Conservation (phyloP, 805 yeast genomes). For the Pichia californica region DNA sequence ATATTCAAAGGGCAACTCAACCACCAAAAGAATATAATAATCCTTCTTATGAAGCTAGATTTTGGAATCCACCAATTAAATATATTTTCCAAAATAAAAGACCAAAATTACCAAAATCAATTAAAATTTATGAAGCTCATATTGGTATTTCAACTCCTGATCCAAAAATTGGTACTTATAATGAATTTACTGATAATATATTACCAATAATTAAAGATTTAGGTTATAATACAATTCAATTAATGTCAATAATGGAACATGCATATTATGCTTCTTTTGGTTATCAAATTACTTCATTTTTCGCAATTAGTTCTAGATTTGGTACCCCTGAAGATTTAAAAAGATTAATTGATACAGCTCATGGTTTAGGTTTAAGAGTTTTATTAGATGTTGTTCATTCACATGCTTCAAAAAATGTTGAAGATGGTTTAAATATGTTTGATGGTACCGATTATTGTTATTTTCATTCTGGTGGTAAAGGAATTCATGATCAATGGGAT, state of each 20-base stretch:
- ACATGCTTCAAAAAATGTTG: constrained; percentile 91
- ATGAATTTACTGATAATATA: constrained; percentile 72
- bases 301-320: constrained; percentile 81
- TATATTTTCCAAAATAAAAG: constrained; percentile 60
- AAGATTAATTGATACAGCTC: constrained; percentile 88
- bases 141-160: constrained; percentile 92
- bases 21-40: constrained; percentile 46
- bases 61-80: constrained; percentile 71
- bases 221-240: constrained; percentile 89
- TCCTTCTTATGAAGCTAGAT: constrained; percentile 72
- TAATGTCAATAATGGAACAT: constrained; percentile 98
- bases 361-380: constrained; percentile 78
- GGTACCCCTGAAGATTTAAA: constrained; percentile 95
- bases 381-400: constrained; percentile 91
- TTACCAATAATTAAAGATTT: constrained; percentile 79
- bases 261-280: constrained; percentile 98
- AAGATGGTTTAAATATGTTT: constrained; percentile 86
- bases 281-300: constrained; percentile 91
- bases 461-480: constrained; percentile 83
- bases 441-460: constrained; percentile 95
- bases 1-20: constrained; percentile 79
- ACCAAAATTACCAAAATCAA: constrained; percentile 49
- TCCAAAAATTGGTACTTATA: constrained; percentile 76
- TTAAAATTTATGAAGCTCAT: constrained; percentile 91
- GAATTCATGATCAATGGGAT: constrained; percentile 91